These are phyloP conservation scores for Suhomyces canberraensis DNA, from an alignment of 805 yeast species.

Conservation along the genomic window DNA sequence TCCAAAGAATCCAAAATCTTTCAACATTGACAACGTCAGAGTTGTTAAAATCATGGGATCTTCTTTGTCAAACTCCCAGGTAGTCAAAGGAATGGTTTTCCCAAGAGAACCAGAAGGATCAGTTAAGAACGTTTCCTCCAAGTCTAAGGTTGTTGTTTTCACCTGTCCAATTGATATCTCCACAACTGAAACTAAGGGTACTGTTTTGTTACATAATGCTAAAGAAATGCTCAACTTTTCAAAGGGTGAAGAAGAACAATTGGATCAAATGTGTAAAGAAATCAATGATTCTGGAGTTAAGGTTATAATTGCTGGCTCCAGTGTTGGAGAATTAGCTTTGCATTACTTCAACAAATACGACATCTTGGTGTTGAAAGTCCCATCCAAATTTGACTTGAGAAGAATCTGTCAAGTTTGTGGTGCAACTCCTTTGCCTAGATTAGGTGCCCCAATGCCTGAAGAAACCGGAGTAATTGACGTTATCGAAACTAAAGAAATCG, in stretches of 20 bases:
- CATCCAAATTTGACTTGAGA: slow-evolving; percentile 91
- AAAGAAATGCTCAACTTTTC: slow-evolving; percentile 95
- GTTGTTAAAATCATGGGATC: slow-evolving; percentile 98
- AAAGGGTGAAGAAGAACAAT: slow-evolving; percentile 92
- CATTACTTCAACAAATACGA: slow-evolving; percentile 88
- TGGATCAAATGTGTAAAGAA: slow-evolving; percentile 81
- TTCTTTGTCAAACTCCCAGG: slow-evolving; percentile 66
- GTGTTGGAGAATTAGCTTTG: slow-evolving; percentile 87
- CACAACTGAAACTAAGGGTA: slow-evolving; percentile 97
- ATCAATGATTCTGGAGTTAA: slow-evolving; percentile 79
- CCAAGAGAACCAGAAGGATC: slow-evolving; percentile 96
- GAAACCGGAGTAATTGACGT: slow-evolving; percentile 86
- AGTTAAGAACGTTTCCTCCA: slow-evolving; percentile 55
- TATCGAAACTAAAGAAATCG: slow-evolving; percentile 90
- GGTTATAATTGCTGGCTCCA: slow-evolving; percentile 92
- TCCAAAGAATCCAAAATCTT: slow-evolving; percentile 55
- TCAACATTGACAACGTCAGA: slow-evolving; percentile 91
- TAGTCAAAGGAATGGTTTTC: slow-evolving; percentile 96
- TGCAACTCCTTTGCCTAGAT: slow-evolving; percentile 90
- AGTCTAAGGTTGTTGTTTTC: slow-evolving; percentile 85
- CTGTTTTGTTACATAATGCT: slow-evolving; percentile 93
- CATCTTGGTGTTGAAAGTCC: slow-evolving; percentile 81
- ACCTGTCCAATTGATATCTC: slow-evolving; percentile 94
- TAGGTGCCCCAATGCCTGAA: slow-evolving; percentile 93
- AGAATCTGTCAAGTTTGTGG: slow-evolving; percentile 95